Evolutionary conservation across 2,329 filamentous ascomycete genomes (phyloP), one percentile per base, ranked within the genome.

Genomic region (Sarocladium kiliense): DNA sequence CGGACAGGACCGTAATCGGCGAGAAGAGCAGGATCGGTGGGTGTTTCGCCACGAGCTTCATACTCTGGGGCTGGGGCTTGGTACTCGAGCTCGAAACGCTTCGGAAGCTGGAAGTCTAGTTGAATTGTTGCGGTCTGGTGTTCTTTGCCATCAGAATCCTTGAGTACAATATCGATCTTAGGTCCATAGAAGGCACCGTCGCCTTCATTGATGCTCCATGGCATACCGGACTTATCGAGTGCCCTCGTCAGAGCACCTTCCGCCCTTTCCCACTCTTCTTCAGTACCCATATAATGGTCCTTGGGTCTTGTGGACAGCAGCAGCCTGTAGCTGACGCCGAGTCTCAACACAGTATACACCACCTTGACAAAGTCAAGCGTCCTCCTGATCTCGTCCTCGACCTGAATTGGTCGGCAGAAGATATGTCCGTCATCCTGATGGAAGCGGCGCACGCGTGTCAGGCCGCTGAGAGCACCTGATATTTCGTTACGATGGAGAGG

Each of bases 391-490:
- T 94, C 89, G 2, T 81, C 74, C 60, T 84, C 77, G 56, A 93
- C 89, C 69, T 94, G 89, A 47, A 79, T 77, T 5, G 87, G 88
- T 1, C 88, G 83, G 68, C 91, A 95, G 70, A 96, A 96, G 59
- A 96, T 94, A 70, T 96, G 91, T 5, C 88, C 89, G 66, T 96
- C 91, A 67, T 96, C 91, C 67, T 96, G 91, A 69, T 94, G 89
- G 70, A 96, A 96, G 19, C 91, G 82, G 32, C 91, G 82, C 51
- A 96, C 89, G 57, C 91, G 84, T 2, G 91, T 96, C 57, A 96
- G 74, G 14, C 91, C 91, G 50, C 85, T 90, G 51, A 96, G 72
- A 0, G 91, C 85, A 1, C 91, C 91, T 0, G 89, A 92, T 6
- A 89, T 79, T 69, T 96, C 91, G 66, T 96, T 95, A 47, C 91